These are phyloP conservation scores for Ogataea populi-albae DNA, from an alignment of 805 yeast species.

Conservation along the genomic window DNA sequence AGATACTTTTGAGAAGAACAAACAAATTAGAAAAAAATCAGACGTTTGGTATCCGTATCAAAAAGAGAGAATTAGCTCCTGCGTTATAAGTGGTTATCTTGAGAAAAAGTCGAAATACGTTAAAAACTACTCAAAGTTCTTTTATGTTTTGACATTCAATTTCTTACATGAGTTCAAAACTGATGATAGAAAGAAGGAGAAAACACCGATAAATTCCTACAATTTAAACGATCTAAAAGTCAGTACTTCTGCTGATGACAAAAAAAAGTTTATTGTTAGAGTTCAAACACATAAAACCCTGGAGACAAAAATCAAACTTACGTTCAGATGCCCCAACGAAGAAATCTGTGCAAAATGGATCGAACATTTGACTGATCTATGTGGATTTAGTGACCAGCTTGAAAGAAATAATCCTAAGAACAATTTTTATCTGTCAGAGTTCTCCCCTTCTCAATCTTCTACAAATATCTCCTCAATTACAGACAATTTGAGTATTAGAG, in stretches of 20 bases:
- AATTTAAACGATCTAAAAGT: conserved; percentile 34
- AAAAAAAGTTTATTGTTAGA: conserved; percentile 37
- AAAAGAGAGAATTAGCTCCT: conserved; percentile 49
- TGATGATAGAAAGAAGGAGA: conserved; percentile 52
- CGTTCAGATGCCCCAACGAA: conserved; percentile 43
- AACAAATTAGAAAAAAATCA: conserved; percentile 44
- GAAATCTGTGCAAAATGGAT: conserved; percentile 52
- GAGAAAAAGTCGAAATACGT: conserved; percentile 60
- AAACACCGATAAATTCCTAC: conserved; percentile 41
- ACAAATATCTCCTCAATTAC: conserved; percentile 4
- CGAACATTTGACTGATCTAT: conserved; percentile 51
- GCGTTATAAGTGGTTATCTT: conserved; percentile 56
- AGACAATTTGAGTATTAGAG: conserved; percentile 11
- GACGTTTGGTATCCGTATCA: conserved; percentile 54
- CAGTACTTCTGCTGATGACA: conserved; percentile 35
- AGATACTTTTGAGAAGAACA: conserved; percentile 28
- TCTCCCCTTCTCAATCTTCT: conserved; percentile 10
- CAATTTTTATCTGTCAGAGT: conserved; percentile 12
- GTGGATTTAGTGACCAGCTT: conserved; percentile 43
- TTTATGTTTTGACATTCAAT: conserved; percentile 66
- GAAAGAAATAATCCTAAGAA: conserved; percentile 49
- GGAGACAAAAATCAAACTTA: conserved; percentile 27
- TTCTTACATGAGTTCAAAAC: conserved; percentile 66
- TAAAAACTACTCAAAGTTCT: conserved; percentile 58
- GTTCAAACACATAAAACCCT: conserved; percentile 31